Conservation (phyloP, 179 eudicot species). For the Corrigiola litoralis region DNA sequence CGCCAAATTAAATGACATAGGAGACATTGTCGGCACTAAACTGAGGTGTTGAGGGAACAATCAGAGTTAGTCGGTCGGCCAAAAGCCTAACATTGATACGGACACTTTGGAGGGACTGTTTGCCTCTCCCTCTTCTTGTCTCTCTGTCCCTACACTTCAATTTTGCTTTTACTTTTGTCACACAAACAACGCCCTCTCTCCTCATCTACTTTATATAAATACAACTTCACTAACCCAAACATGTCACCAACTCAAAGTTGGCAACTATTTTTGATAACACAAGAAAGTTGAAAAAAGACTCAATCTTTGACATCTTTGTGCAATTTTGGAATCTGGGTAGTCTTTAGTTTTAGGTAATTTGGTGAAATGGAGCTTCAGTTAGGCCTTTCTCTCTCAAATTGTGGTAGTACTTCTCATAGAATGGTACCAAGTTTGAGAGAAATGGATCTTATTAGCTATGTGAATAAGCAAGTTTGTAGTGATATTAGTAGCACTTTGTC, state of each 20-base stretch:
- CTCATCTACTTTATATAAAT: not conserved
- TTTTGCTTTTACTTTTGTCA: slow-evolving; percentile 14
- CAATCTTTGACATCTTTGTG: slow-evolving; percentile 21
- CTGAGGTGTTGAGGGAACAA: slow-evolving; percentile 35
- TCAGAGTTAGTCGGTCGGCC: slow-evolving; percentile 37
- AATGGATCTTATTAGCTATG: slow-evolving; percentile 26
- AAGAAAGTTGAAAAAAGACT: slow-evolving; percentile 14
- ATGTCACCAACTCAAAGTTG: slow-evolving; percentile 9
- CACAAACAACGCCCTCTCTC: not conserved
- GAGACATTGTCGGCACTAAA: slow-evolving; percentile 32
- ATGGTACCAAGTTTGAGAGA: slow-evolving; percentile 21
- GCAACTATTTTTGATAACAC: too few species aligned
- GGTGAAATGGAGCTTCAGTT: slow-evolving; percentile 57
- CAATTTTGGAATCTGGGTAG: slow-evolving; percentile 11
- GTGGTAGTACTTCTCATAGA: not conserved
- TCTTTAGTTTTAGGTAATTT: not conserved
- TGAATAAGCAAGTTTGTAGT: slow-evolving; percentile 22
- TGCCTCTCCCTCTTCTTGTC: slow-evolving; percentile 13
- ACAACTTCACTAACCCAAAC: slow-evolving; percentile 1
- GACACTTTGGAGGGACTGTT: slow-evolving; percentile 22
- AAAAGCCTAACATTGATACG: slow-evolving; percentile 33
- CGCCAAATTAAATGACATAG: slow-evolving; percentile 13
- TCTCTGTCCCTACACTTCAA: slow-evolving; percentile 22
- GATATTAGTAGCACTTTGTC: slow-evolving; percentile 17
- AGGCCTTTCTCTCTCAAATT: slow-evolving; percentile 42